These are phyloP conservation scores for Nigrograna mackinnonii DNA, from an alignment of 2,329 filamentous ascomycete genomes.

Conservation along the genomic window DNA sequence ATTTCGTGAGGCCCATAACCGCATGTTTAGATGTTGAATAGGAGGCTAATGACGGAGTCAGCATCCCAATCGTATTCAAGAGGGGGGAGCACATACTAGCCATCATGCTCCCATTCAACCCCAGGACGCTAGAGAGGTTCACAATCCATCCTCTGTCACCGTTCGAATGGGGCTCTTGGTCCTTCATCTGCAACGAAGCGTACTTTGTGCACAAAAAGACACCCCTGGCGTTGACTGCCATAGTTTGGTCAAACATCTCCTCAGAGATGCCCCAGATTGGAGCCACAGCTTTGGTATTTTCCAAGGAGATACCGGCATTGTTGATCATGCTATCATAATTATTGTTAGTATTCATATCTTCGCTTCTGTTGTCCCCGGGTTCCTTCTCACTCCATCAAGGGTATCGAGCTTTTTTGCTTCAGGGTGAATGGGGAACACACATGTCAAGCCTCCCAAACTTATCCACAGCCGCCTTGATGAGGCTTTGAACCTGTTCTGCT, in stretches of 20 bases:
- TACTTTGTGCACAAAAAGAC: constrained; percentile 52
- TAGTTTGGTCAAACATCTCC: constrained; percentile 48
- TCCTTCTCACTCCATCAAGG: too few species aligned
- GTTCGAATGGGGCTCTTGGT: constrained; percentile 43
- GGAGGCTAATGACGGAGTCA: constrained; percentile 8
- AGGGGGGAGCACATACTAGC: too few species aligned
- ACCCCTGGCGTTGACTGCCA: constrained; percentile 43
- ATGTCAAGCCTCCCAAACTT: constrained; percentile 57
- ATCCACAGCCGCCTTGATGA: constrained; percentile 44
- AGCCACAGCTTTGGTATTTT: constrained; percentile 24
- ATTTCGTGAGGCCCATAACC: constrained; percentile 53
- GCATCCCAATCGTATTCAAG: too few species aligned
- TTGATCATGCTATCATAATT: constrained; percentile 44
- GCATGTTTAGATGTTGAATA: constrained; percentile 57
- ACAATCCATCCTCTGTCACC: constrained; percentile 56
- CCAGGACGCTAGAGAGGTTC: constrained; percentile 58
- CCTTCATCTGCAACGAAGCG: constrained; percentile 53
- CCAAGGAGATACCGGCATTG: constrained; percentile 52
- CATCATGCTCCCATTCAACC: constrained; percentile 41
- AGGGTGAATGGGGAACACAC: constrained; percentile 21
- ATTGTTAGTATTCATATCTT: constrained; percentile 37
- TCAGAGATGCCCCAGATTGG: constrained; percentile 54
- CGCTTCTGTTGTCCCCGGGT: too few species aligned
- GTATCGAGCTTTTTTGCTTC: too few species aligned
- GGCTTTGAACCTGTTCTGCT: constrained; percentile 44